Evolutionary conservation across 129 eudicot genomes (phyloP).

Genomic region (Calendula officinalis): DNA sequence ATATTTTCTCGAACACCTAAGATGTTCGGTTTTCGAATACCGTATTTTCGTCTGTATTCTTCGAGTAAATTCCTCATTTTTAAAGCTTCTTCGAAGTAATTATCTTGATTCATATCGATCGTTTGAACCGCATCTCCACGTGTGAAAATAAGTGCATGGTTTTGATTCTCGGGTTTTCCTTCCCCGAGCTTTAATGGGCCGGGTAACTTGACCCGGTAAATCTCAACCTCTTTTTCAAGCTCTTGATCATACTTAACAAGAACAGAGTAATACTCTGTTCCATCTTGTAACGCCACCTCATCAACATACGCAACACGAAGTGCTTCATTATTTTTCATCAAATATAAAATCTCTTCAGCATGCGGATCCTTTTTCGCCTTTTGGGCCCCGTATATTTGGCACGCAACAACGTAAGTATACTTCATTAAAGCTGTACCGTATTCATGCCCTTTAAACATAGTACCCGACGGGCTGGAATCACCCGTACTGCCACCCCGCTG

Average conservation of each 20-base stretch:
- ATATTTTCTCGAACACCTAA: constrained; percentile 92
- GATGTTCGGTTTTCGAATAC: constrained; percentile 79
- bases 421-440: constrained; percentile 85
- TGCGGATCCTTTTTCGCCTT: constrained; percentile 88
- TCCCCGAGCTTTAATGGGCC: constrained; percentile 98
- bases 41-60: constrained; percentile 68
- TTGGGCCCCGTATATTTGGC: constrained; percentile 94
- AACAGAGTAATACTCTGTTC: constrained; percentile 70
- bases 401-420: constrained; percentile 89
- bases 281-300: constrained; percentile 56
- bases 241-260: constrained; percentile 89
- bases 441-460: constrained; percentile 73
- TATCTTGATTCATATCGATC: constrained; percentile 97
- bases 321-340: constrained; percentile 84
- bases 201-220: constrained; percentile 86
- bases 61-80: constrained; percentile 88
- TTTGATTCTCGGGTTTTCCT: constrained; percentile 97
- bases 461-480: constrained; percentile 33
- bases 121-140: constrained; percentile 97
- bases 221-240: constrained; percentile 74
- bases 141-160: constrained; percentile 85
- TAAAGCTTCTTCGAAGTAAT: constrained; percentile 88
- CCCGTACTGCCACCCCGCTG: constrained; percentile 38
- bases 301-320: constrained; percentile 98
- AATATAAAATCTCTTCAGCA: constrained; percentile 78